A percentile compares a stretch with the other conserved stretches of the same genome.
Conservation (phyloP, 805 yeast species). For the Saturnispora serradocipensis region DNA sequence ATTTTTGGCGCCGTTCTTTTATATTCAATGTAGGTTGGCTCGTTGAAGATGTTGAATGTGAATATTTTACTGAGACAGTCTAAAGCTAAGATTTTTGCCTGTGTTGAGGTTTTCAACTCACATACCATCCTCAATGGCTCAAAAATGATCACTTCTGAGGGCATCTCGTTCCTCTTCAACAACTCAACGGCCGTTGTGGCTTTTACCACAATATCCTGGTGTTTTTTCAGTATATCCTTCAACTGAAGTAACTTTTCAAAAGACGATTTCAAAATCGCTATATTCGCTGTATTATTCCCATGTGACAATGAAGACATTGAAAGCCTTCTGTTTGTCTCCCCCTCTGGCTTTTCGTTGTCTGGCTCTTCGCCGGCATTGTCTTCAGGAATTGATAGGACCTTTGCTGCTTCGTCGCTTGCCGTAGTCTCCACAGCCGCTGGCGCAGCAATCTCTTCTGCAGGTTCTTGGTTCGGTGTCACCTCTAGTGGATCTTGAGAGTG, state of each 20-base stretch:
- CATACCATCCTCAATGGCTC: slow-evolving; percentile 73
- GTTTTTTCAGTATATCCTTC: slow-evolving; percentile 33
- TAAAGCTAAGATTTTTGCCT: slow-evolving; percentile 62
- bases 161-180: slow-evolving; percentile 31
- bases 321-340: slow-evolving; percentile 1
- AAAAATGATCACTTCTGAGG: slow-evolving; percentile 48
- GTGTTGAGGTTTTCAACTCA: slow-evolving; percentile 40
- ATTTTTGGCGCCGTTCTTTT: slow-evolving; percentile 14
- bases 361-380: not conserved
- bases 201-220: slow-evolving; percentile 31
- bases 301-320: slow-evolving; percentile 1
- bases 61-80: slow-evolving; percentile 83
- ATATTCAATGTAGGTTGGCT: slow-evolving; percentile 39
- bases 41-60: slow-evolving; percentile 72
- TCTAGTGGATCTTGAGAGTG: not conserved
- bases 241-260: slow-evolving; percentile 25
- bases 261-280: slow-evolving; percentile 26
- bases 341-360: not conserved
- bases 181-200: slow-evolving; percentile 35
- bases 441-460: not conserved
- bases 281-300: slow-evolving; percentile 20
- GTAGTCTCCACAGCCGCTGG: not conserved
- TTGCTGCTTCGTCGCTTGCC: not conserved
- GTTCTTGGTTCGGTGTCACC: not conserved
- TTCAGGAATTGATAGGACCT: not conserved